phyloP scores from a whole-genome alignment of 1,284 basidiomycete species.

The Trametes hirsuta region DNA sequence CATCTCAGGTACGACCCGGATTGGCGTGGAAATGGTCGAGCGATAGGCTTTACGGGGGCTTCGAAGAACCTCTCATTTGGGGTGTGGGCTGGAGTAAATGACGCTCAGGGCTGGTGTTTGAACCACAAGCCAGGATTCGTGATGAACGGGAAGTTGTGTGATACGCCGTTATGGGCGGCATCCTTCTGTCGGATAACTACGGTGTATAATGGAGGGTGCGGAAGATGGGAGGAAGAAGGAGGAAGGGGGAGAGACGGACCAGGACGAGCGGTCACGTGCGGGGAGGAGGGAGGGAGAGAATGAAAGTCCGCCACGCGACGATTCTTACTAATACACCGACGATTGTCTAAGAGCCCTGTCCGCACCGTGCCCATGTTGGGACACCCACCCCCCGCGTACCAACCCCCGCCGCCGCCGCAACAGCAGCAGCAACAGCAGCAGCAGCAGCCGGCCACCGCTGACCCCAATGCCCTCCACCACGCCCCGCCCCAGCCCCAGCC shows the following conservation, averaged over 20 bases:
- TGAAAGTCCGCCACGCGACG: slow-evolving; percentile 33
- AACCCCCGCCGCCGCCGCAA: slow-evolving; percentile 37
- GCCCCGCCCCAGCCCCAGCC: slow-evolving; percentile 37
- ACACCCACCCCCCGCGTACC: slow-evolving; percentile 40
- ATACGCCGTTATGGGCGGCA: not conserved
- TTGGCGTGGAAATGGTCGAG: not conserved
- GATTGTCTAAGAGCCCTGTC: slow-evolving; percentile 27
- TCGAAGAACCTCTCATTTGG: not conserved
- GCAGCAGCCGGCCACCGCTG: slow-evolving; percentile 28
- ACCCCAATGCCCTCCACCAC: slow-evolving; percentile 28
- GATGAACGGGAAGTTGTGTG: not conserved
- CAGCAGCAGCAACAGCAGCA: slow-evolving; percentile 34
- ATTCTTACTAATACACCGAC: slow-evolving; percentile 41
- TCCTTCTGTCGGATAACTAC: not conserved
- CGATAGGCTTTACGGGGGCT: not conserved
- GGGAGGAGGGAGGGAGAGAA: slow-evolving; percentile 9
- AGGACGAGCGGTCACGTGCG: slow-evolving; percentile 21
- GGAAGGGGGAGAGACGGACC: slow-evolving; percentile 7
- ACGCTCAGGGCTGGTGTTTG: not conserved
- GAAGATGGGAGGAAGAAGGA: not conserved
- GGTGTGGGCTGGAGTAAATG: no score
- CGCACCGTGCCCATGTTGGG: slow-evolving; percentile 40
- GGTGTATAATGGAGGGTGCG: not conserved
- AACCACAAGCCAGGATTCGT: not conserved
- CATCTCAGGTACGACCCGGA: not conserved